Evolutionary conservation across 1,139 yeast species (phyloP).

Genomic region (Taphrina flavorubra): DNA sequence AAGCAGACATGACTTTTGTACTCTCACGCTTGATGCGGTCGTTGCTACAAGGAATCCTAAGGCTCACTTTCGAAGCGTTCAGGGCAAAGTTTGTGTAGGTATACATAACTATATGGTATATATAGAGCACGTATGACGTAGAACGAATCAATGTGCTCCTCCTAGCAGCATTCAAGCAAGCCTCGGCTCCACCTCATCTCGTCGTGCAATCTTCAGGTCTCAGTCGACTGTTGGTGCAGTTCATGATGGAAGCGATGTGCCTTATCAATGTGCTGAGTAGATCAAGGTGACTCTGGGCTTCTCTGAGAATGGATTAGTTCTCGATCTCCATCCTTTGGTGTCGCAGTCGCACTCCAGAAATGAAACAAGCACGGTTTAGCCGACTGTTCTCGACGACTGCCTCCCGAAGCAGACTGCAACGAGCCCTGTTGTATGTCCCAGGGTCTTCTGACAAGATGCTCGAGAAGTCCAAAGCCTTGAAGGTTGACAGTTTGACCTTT

Average conservation of each 20-base stretch:
- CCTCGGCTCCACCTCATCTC: slow-evolving; percentile 13
- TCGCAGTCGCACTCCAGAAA: background rate
- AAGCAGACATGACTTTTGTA: background rate
- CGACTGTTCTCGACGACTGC: background rate
- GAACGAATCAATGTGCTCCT: too few relatives aligned
- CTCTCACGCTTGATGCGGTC: background rate
- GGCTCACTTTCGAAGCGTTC: too few relatives aligned
- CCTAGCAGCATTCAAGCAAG: background rate
- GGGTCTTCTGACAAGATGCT: slow-evolving; percentile 40
- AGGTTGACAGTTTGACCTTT: slow-evolving; percentile 29
- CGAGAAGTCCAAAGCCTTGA: slow-evolving; percentile 23
- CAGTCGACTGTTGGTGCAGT: too few relatives aligned
- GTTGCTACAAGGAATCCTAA: too few relatives aligned
- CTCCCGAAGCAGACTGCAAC: slow-evolving; percentile 5
- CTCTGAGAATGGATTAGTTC: background rate
- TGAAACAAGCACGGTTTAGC: background rate
- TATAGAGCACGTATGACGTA: too few relatives aligned
- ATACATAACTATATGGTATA: too few relatives aligned
- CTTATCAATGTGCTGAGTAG: background rate
- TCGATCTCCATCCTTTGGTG: background rate
- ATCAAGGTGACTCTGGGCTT: background rate
- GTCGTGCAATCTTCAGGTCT: background rate
- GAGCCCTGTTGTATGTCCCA: slow-evolving; percentile 34
- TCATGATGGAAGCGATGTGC: background rate
- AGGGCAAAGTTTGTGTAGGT: too few relatives aligned